Evolutionary conservation across 2,329 filamentous ascomycete species (phyloP).

Genomic region (Cadophora luteo-olivacea): DNA sequence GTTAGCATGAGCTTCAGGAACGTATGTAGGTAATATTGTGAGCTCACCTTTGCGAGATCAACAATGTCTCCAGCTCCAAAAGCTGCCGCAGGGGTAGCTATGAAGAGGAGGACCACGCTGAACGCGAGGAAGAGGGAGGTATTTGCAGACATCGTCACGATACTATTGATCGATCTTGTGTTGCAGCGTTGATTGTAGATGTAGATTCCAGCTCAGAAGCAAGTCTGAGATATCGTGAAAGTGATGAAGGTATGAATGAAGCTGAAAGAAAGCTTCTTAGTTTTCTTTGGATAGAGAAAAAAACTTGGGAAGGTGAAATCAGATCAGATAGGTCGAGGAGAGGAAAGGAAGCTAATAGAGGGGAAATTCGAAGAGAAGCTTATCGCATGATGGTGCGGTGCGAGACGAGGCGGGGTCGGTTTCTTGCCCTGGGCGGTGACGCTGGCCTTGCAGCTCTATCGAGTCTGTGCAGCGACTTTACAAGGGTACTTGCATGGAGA

Average conservation of each 20-base stretch:
- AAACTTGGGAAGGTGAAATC: too few species aligned
- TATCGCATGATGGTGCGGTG: not conserved
- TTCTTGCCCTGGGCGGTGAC: slow-evolving; percentile 19
- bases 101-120: slow-evolving; percentile 23
- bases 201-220: slow-evolving; percentile 1
- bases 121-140: slow-evolving; percentile 22
- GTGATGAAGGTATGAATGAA: too few species aligned
- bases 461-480: not conserved
- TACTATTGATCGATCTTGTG: slow-evolving; percentile 20
- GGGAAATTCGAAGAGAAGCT: not conserved
- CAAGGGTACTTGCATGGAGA: slow-evolving; percentile 1
- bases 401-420: slow-evolving; percentile 1
- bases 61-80: slow-evolving; percentile 28
- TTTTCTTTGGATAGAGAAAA: too few species aligned
- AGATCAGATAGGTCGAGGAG: not conserved
- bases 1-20: not conserved
- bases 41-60: slow-evolving; percentile 22
- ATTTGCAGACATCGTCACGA: slow-evolving; percentile 22
- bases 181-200: not conserved
- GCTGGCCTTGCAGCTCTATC: not conserved
- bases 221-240: not conserved
- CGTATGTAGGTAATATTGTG: too few species aligned
- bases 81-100: slow-evolving; percentile 26
- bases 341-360: not conserved
- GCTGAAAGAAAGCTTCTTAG: not conserved